These are phyloP conservation scores for Austroboletus novae-zelandiae DNA, from an alignment of 1,284 basidiomycete genomes.

Conservation along the genomic window DNA sequence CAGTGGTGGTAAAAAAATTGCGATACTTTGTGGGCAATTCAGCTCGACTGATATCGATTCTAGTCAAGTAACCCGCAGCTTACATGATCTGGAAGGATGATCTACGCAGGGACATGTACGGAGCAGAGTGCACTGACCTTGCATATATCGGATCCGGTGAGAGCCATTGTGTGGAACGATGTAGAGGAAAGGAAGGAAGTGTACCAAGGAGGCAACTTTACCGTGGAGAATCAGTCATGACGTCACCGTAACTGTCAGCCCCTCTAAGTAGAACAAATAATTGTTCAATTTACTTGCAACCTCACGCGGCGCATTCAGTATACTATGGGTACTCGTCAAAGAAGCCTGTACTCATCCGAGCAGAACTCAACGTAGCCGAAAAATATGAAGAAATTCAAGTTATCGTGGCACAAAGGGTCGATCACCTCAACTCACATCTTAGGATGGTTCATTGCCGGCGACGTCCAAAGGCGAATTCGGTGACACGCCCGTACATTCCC, in stretches of 20 bases:
- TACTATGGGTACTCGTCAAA: no score
- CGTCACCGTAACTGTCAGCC: background rate
- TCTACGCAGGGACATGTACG: background rate
- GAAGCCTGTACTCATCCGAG: no score
- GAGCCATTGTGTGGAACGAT: conserved; percentile 48
- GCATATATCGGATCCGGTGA: conserved; percentile 72
- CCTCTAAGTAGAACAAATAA: background rate
- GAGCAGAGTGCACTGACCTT: conserved; percentile 44
- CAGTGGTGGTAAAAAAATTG: conserved; percentile 73
- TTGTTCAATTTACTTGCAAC: no score
- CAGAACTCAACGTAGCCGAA: no score
- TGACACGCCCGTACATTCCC: no score
- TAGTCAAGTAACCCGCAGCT: conserved; percentile 4
- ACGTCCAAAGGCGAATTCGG: no score
- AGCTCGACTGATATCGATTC: conserved; percentile 4
- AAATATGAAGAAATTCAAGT: no score
- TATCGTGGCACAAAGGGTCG: no score
- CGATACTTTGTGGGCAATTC: conserved; percentile 42
- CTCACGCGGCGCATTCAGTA: no score
- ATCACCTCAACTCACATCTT: no score
- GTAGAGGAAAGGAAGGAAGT: background rate
- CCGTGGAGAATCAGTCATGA: background rate
- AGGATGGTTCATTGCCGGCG: no score
- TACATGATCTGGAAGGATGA: conserved; percentile 34
- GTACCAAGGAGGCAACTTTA: conserved; percentile 12